Base-by-base conservation (phyloP, 805 yeast genomes). In the Saturnispora halmiae region DNA sequence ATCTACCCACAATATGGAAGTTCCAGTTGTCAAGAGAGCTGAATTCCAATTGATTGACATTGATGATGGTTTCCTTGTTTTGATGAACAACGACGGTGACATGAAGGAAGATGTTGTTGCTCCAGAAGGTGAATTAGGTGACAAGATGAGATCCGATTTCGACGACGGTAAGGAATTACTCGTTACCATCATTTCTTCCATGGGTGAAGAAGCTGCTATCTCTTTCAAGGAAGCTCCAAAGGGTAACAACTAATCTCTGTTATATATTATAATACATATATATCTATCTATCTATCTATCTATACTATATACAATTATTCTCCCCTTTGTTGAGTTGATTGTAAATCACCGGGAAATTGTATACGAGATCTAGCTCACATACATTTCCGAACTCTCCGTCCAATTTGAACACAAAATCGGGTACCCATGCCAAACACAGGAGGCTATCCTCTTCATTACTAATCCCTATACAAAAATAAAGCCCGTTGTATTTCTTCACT, bases 1-100 rank as follows among this genome's bases (percentile, higher is more conserved):
- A 73, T 92, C 98, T 52, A 92, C 98, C 75, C 98, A 92, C 80
- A 92, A 92, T 77, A 88, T 92, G 97, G 96, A 90, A 73, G 97
- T 90, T 66, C 98, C 98, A 72, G 80, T 86, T 68, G 98, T 92
- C 61, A 64, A 69, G 64, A 94, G 98, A 81, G 77, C 81, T 58
- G 98, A 92, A 79, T 92, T 52, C 82, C 95, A 85, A 77, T 84
- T 82, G 69, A 83, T 90, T 72, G 95, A 92, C 76, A 87, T 92
- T 63, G 98, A 92, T 65, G 98, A 92, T 63, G 98, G 95, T 54
- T 92, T 69, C 94, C 81, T 92, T 66, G 82, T 83, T 64, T 81
- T 92, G 70, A 88, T 92, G 96, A 83, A 87, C 78, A 63, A 69
- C 62, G 97, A 92, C 56, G 98, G 98, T 77, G 92, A 84, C 69